These are phyloP conservation scores for Pachysolen tannophilus DNA, from an alignment of 805 yeast genomes.

Conservation along the genomic window DNA sequence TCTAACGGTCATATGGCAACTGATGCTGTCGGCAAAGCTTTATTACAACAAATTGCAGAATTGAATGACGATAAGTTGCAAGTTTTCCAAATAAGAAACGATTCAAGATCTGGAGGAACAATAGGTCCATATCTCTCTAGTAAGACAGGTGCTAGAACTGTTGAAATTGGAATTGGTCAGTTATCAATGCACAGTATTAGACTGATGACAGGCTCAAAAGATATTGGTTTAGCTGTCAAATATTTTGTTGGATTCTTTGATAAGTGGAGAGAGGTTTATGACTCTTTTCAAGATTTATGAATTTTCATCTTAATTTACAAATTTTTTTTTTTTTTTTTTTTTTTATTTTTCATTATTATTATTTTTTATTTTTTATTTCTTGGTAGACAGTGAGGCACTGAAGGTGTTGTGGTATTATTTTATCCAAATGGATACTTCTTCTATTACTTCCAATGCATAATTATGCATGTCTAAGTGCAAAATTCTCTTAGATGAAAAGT, in stretches of 20 bases:
- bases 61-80: constrained; percentile 60
- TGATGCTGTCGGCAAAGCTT: constrained; percentile 63
- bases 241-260: constrained; percentile 65
- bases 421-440: no score
- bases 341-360: no score
- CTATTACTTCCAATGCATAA: no score
- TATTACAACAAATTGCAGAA: constrained; percentile 63
- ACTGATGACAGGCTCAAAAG: constrained; percentile 73
- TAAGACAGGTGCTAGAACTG: constrained; percentile 65
- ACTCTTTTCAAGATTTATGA: constrained; percentile 28
- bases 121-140: constrained; percentile 68
- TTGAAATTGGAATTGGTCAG: constrained; percentile 79
- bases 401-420: no score
- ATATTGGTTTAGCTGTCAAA: constrained; percentile 65
- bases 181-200: constrained; percentile 82
- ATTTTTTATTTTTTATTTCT: no score
- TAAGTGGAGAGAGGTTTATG: constrained; percentile 56
- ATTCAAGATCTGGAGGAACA: constrained; percentile 80
- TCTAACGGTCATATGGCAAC: constrained; percentile 83
- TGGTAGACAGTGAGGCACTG: no score
- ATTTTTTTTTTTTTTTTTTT: no score
- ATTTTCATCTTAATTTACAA: no score
- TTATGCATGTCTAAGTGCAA: no score
- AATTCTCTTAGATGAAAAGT: no score
- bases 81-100: constrained; percentile 82